Evolutionary conservation across 169 alveolate species (phyloP), one percentile per base, ranked within the genome.

Genomic region (Cyclospora cayetanensis): DNA sequence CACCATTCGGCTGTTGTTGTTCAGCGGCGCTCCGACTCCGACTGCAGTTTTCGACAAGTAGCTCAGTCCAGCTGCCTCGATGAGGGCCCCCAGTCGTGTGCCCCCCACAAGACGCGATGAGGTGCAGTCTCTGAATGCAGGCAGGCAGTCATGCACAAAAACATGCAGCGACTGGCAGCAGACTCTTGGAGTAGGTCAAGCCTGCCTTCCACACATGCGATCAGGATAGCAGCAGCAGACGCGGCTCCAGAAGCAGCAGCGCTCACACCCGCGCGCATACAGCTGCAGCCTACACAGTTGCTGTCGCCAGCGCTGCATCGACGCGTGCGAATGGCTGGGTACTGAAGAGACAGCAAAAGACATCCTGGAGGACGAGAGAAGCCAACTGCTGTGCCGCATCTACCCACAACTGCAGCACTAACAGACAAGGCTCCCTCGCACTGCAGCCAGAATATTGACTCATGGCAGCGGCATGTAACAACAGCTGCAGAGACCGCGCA

Each of bases 381-480:
- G 84, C 84, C 63, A 72, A 60, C 84, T 72, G 84, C 84, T 72
- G 34, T 60, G 84, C 84, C 41, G 84, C 84, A 72, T 35, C 37
- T 60, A 72, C 63, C 84, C 84, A 72, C 35, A 29, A 37, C 60
- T 72, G 55, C 53, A 72, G 37, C 84, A 72, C n/a, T 2, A 60
- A 72, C 9, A 72, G 29, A 72, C 18, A 39, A 18, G 63, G 84
- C 41, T n/a, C n/a, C n/a, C n/a, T n/a, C n/a, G n/a, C n/a, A n/a
- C n/a, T n/a, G n/a, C n/a, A n/a, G n/a, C n/a, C n/a, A n/a, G n/a
- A n/a, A n/a, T n/a, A n/a, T n/a, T n/a, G n/a, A n/a, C 84, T 72
- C 84, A 37, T 35, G 27, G 63, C 84, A 35, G 84, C 84, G 7
- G 84, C 39, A 20, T 72, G 63, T 29, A 72, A 60, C 84, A 72